These are phyloP conservation scores for Kwoniella botswanensis DNA, from an alignment of 768 basidiomycete genomes.

Conservation along the genomic window DNA sequence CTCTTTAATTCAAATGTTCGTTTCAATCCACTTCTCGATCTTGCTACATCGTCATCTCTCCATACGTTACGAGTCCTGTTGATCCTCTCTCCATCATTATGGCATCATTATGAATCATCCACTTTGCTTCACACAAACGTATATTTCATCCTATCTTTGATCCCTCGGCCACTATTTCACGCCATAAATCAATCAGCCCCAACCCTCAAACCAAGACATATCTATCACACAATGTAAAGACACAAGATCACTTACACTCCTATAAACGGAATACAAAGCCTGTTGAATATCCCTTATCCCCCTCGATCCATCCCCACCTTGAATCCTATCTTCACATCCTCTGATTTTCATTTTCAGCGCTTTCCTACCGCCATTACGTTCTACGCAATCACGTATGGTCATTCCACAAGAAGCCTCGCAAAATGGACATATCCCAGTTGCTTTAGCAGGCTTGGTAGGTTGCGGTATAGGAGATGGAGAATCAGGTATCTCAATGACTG, in stretches of 20 bases:
- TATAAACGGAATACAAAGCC: slow-evolving; percentile 17
- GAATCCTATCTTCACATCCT: neutral
- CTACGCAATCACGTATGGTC: slow-evolving; percentile 13
- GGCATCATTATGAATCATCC: too few species aligned
- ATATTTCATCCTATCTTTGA: neutral
- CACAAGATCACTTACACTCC: slow-evolving; percentile 4
- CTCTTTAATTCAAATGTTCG: too few species aligned
- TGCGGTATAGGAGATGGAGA: slow-evolving; percentile 1
- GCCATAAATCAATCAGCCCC: too few species aligned
- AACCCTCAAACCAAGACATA: neutral
- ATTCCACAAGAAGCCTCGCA: slow-evolving; percentile 18
- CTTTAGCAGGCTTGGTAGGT: neutral
- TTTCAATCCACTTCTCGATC: too few species aligned
- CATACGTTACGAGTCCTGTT: too few species aligned
- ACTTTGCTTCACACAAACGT: too few species aligned
- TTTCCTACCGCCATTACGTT: slow-evolving; percentile 18
- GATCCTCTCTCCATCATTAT: too few species aligned
- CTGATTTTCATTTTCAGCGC: slow-evolving; percentile 23
- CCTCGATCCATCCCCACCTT: neutral
- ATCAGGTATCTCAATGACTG: neutral
- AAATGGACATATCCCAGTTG: slow-evolving; percentile 12
- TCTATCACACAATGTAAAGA: neutral
- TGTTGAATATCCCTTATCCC: neutral
- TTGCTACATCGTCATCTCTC: too few species aligned
- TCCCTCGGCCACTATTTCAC: neutral